Conservation (phyloP, 306 rosid genomes). For the Arachis hypogaea region DNA sequence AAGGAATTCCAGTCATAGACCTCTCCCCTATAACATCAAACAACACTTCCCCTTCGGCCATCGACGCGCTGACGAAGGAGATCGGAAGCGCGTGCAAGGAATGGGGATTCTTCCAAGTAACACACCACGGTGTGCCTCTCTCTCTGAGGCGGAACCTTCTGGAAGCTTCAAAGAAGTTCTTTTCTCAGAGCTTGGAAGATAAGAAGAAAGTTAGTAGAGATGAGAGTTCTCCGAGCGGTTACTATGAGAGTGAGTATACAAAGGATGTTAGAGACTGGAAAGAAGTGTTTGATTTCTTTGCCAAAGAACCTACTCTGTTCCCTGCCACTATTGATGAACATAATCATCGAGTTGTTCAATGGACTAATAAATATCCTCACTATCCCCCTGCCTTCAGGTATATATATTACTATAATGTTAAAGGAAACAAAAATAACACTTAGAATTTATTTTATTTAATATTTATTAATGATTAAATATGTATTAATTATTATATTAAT, state of each 20-base stretch:
- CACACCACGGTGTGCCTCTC: constrained; percentile 60
- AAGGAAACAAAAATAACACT: too few species aligned
- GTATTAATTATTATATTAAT: too few species aligned
- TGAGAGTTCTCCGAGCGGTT: constrained; percentile 46
- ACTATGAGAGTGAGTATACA: constrained; percentile 66
- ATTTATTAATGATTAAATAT: too few species aligned
- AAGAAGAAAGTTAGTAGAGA: constrained; percentile 53
- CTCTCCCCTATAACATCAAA: constrained; percentile 46
- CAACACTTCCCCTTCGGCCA: background rate
- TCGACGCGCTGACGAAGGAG: constrained; percentile 16
- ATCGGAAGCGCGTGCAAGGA: constrained; percentile 43
- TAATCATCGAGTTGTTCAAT: constrained; percentile 40
- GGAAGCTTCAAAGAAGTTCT: constrained; percentile 48
- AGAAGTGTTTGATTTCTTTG: constrained; percentile 60
- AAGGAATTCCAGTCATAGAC: constrained; percentile 62
- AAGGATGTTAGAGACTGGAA: constrained; percentile 89
- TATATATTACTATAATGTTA: background rate
- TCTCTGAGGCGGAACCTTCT: constrained; percentile 41
- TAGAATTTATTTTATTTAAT: too few species aligned
- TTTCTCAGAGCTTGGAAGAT: constrained; percentile 58
- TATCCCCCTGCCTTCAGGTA: constrained; percentile 63
- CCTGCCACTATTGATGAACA: constrained; percentile 47
- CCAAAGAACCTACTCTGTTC: constrained; percentile 50
- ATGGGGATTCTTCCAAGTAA: constrained; percentile 52
- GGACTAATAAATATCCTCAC: constrained; percentile 60